These are phyloP conservation scores for Podaxis carcinomalis DNA, from an alignment of 768 basidiomycete genomes.

Conservation along the genomic window DNA sequence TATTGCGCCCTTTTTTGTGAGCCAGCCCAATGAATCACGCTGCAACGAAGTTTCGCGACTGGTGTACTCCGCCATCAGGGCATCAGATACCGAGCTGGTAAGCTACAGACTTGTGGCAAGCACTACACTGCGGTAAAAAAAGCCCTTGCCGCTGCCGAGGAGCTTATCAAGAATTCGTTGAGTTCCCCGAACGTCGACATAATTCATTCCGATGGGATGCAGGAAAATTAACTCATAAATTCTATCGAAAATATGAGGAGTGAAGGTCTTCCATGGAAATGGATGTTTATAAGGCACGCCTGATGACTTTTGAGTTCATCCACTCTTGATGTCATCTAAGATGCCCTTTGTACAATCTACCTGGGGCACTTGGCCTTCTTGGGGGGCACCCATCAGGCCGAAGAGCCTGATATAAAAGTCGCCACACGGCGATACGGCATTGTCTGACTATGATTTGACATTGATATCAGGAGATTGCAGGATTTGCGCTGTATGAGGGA, in stretches of 20 bases:
- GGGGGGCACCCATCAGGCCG: too few species aligned
- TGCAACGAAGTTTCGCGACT: neutral
- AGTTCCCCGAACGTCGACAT: neutral
- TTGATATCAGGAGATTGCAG: too few species aligned
- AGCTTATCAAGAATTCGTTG: neutral
- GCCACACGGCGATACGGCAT: too few species aligned
- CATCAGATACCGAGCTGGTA: neutral
- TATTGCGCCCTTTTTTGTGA: neutral
- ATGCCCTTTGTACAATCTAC: neutral
- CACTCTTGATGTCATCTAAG: neutral
- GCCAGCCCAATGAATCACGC: neutral
- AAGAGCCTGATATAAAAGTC: too few species aligned
- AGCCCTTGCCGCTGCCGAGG: neutral
- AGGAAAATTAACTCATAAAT: neutral
- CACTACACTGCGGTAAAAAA: neutral
- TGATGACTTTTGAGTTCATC: neutral
- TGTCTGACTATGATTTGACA: too few species aligned
- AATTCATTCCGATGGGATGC: neutral
- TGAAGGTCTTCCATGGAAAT: neutral
- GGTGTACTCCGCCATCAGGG: neutral
- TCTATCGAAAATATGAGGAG: neutral
- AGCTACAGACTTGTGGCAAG: neutral
- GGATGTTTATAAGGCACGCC: neutral
- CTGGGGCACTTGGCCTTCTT: neutral
- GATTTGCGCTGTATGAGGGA: too few species aligned